These are phyloP conservation scores for Russula sp. DNA, from an alignment of 768 basidiomycete species.

Conservation along the genomic window DNA sequence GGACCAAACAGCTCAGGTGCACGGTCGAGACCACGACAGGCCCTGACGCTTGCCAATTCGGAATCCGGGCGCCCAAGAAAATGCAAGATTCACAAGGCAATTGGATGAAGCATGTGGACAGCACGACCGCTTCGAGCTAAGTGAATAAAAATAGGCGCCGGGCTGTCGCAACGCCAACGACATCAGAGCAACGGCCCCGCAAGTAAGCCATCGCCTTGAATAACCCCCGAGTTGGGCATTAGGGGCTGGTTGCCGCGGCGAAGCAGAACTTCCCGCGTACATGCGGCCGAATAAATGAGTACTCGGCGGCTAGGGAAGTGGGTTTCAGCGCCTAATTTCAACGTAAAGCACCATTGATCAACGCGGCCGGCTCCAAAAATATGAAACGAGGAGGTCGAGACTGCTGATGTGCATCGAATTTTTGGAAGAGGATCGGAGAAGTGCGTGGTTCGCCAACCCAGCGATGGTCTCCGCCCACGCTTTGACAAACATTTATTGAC, in stretches of 20 bases:
- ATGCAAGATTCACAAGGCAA: background rate
- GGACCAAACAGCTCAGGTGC: background rate
- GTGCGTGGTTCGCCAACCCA: background rate
- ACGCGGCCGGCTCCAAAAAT: conserved; percentile 3
- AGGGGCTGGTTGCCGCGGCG: background rate
- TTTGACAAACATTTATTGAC: background rate
- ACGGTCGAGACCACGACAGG: conserved; percentile 9
- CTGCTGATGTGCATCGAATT: background rate
- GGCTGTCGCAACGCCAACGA: background rate
- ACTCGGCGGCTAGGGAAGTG: background rate
- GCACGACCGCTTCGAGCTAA: background rate
- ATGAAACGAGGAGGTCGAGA: conserved; percentile 15
- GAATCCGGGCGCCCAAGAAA: background rate
- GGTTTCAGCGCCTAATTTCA: background rate
- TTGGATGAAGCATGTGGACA: background rate
- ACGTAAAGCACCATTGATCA: conserved; percentile 1
- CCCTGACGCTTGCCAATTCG: conserved; percentile 9
- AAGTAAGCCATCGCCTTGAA: background rate
- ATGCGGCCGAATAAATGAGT: background rate
- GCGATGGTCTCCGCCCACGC: conserved; percentile 2
- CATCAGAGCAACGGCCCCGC: background rate
- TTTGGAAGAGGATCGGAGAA: background rate
- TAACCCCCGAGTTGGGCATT: background rate
- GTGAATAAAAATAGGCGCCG: conserved; percentile 8
- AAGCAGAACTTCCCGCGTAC: background rate